phyloP scores from a whole-genome alignment of 306 rosid genomes.

The Adenanthera pavonina region DNA sequence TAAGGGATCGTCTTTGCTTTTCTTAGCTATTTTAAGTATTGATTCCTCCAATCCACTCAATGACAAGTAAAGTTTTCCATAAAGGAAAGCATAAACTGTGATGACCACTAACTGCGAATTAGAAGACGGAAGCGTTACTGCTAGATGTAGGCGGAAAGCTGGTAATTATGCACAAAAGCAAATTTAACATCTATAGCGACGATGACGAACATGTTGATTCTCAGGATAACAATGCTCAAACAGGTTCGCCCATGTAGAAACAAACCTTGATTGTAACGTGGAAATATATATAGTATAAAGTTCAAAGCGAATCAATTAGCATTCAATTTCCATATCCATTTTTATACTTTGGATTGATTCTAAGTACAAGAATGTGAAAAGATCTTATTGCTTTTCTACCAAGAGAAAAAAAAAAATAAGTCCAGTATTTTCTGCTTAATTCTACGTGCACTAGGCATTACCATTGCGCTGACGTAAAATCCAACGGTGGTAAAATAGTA shows the following conservation, averaged over 20 bases:
- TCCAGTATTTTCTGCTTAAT: constrained; percentile 4
- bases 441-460: constrained; percentile 45
- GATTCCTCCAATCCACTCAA: constrained; percentile 88
- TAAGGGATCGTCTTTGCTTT: constrained; percentile 64
- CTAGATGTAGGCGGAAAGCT: constrained; percentile 14
- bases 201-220: constrained; percentile 7
- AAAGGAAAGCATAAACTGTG: constrained; percentile 81
- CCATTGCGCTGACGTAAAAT: constrained; percentile 87
- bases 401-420: background rate
- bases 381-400: background rate
- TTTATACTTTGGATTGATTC: constrained; percentile 2
- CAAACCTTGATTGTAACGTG: background rate
- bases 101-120: constrained; percentile 69
- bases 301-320: constrained; percentile 12
- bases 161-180: constrained; percentile 33
- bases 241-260: background rate
- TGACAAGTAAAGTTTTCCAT: constrained; percentile 86
- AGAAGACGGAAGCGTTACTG: constrained; percentile 42
- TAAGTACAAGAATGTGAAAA: constrained; percentile 14
- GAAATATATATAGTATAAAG: background rate
- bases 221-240: constrained; percentile 1
- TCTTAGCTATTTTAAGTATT: constrained; percentile 64
- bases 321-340: constrained; percentile 28
- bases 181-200: constrained; percentile 26
- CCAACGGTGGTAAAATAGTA: constrained; percentile 90